phyloP scores from a whole-genome alignment of 2,329 filamentous ascomycete genomes.

The Talaromyces amestolkiae region DNA sequence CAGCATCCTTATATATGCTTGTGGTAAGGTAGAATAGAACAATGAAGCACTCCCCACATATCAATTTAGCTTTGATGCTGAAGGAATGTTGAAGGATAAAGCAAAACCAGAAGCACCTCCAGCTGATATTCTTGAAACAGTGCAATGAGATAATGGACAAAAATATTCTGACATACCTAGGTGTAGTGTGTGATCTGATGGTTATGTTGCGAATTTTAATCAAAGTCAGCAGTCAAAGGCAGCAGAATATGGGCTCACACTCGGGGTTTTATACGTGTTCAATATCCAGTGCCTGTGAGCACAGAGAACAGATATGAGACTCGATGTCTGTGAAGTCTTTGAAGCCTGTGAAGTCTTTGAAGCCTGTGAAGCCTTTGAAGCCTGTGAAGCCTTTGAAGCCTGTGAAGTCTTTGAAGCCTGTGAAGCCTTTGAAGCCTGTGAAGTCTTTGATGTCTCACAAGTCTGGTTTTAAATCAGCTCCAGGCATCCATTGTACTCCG shows the following conservation, averaged over 20 bases:
- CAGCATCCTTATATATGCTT: neutral
- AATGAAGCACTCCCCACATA: neutral
- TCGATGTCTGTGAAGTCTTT: neutral
- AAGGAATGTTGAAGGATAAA: neutral
- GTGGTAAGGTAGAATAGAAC: neutral
- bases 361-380: too few species aligned
- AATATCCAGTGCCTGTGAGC: neutral
- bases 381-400: too few species aligned
- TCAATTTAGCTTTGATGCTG: neutral
- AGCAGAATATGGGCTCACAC: neutral
- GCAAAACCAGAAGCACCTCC: neutral
- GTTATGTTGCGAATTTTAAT: neutral
- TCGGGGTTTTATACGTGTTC: neutral
- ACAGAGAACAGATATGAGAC: neutral
- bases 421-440: too few species aligned
- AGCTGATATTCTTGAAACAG: too few species aligned
- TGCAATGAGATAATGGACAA: neutral
- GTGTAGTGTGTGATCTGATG: neutral
- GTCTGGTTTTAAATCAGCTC: neutral
- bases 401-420: too few species aligned
- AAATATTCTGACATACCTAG: conserved; percentile 2
- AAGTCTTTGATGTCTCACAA: too few species aligned
- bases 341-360: too few species aligned
- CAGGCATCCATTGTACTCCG: too few species aligned
- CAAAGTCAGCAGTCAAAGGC: too few species aligned